Evolutionary conservation across 805 yeast genomes (phyloP), one percentile per base, ranked within the genome.

Genomic region (Sungouiozyma ichnusensis): DNA sequence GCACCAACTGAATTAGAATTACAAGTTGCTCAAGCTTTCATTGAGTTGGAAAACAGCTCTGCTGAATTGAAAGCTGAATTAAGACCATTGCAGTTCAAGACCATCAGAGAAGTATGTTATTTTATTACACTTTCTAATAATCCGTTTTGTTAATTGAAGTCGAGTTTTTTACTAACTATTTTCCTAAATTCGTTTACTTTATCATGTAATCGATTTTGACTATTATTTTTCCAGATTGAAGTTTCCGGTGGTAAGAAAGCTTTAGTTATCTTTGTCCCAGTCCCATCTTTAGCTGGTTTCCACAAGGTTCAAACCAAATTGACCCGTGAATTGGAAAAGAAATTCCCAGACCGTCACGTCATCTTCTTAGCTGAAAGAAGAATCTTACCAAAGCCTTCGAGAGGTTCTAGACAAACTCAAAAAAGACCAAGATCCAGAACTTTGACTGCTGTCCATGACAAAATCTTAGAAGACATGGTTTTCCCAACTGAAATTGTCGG

Each of bases 341-440:
- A 92, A 79, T 92, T 90, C 88, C 94, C 97, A 70, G 98, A 90
- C 81, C 85, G 95, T 73, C 97, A 92, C 72, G 96, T 90, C 72
- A 90, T 92, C 64, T 86, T 90, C 86, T 81, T 90, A 69, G 97
- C 97, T 68, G 97, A 90, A 80, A 86, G 98, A 79, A 86, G 96
- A 77, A 92, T 90, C 76, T 79, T 92, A 69, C 96, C 97, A 76
- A 90, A 86, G 81, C 97, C 97, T 71, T 85, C 94, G 66, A 87
- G 97, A 77, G 76, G 81, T 67, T 77, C 95, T 51, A 85, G 87
- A 79, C 85, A 81, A 72, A 73, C 71, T 64, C 98, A 92, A 78
- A 88, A 92, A 88, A 88, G 98, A 81, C 98, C 98, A 72, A 86
- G 95, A 79, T 88, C 97, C 64, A 87, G 98, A 84, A 90, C 98